A percentile compares a stretch with the other conserved stretches of the same genome.
These are phyloP conservation scores for Yarrowia hollandica DNA, from an alignment of 805 yeast species.

Conservation along the genomic window DNA sequence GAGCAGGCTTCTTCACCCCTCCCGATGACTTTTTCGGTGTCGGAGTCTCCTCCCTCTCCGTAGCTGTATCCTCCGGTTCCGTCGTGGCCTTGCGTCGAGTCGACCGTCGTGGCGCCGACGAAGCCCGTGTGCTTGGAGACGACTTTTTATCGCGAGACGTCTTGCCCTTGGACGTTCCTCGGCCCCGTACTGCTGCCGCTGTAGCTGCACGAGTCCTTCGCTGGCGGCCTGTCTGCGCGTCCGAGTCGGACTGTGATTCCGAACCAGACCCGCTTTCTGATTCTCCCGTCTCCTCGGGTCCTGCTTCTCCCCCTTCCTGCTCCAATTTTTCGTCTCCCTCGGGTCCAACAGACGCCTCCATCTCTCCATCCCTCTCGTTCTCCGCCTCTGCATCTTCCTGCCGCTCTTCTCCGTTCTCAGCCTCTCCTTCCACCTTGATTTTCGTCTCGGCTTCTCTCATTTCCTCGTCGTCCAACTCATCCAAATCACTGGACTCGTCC, in stretches of 20 bases:
- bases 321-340: background rate
- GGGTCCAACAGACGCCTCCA: background rate
- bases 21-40: slow-evolving; percentile 25
- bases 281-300: background rate
- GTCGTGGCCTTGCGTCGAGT: slow-evolving; percentile 2
- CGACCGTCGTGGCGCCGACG: slow-evolving; percentile 5
- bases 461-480: slow-evolving; percentile 22
- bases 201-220: slow-evolving; percentile 20
- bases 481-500: slow-evolving; percentile 14
- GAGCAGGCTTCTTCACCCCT: slow-evolving; percentile 19
- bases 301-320: slow-evolving; percentile 1
- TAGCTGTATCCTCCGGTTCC: slow-evolving; percentile 19
- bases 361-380: background rate
- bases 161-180: slow-evolving; percentile 13
- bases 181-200: slow-evolving; percentile 3
- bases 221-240: background rate
- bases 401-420: background rate
- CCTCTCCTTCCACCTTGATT: slow-evolving; percentile 11
- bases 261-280: slow-evolving; percentile 5
- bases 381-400: no score
- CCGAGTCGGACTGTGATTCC: slow-evolving; percentile 11
- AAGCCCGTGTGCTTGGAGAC: slow-evolving; percentile 13
- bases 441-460: slow-evolving; percentile 9
- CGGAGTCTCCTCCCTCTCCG: slow-evolving; percentile 14
- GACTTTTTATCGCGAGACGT: background rate